phyloP scores from a whole-genome alignment of 345 rosid species.

The Reutealis trisperma region DNA sequence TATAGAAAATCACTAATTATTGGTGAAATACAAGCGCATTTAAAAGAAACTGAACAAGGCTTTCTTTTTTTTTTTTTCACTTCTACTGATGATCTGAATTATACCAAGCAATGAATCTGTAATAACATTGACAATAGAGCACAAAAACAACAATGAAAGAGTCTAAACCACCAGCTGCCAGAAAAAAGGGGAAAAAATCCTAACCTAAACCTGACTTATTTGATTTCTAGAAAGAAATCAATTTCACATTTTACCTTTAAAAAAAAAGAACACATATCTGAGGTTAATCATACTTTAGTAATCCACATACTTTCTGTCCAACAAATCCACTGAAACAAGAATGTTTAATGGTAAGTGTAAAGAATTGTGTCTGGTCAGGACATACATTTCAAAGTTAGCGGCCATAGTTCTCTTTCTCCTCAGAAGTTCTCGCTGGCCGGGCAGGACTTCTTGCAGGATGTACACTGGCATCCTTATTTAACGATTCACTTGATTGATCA shows the following conservation, averaged over 20 bases:
- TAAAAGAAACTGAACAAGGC: no score
- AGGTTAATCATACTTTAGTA: not conserved
- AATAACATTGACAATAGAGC: not conserved
- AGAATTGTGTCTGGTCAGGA: not conserved
- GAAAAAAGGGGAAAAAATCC: not conserved
- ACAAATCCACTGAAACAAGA: not conserved
- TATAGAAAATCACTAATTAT: no score
- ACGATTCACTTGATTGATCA: constrained; percentile 45
- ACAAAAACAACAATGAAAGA: not conserved
- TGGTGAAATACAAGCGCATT: no score
- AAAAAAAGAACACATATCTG: not conserved
- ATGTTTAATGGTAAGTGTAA: not conserved
- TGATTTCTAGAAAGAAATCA: constrained; percentile 23
- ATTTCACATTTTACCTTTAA: not conserved
- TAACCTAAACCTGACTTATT: not conserved
- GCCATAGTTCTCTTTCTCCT: constrained; percentile 73
- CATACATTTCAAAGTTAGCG: constrained; percentile 3
- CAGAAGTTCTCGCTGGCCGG: constrained; percentile 48
- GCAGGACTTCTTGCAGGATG: constrained; percentile 45
- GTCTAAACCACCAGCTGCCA: not conserved
- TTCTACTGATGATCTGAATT: no score
- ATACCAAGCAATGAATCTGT: not conserved
- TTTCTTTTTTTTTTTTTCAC: no score
- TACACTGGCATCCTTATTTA: constrained; percentile 41
- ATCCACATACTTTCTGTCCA: not conserved